Base-by-base conservation (phyloP, 306 rosid genomes). In the Prosopis cineraria region DNA sequence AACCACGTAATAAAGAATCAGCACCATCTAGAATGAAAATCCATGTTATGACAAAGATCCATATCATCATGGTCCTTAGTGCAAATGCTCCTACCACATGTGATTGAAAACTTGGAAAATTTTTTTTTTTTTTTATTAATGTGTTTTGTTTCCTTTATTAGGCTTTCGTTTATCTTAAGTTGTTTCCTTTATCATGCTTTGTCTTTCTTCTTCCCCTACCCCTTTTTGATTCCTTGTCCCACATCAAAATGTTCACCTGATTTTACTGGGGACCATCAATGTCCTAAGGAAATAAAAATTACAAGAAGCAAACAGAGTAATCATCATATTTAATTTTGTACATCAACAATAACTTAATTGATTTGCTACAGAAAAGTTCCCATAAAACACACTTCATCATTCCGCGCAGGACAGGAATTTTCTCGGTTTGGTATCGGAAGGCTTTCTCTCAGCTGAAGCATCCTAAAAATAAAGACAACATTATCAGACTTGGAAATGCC, bases 381-480 rank as follows among this genome's bases (percentile, higher is more conserved):
- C 25, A 31, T 41, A 62, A 75, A 68, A 14, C 50, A 62, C 75
- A 87, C 93, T 85, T 41, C 83, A 20, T 79, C 75, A 72, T 81
- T 84, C 29, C 58, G 83, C 22, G 24, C 78, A 16, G 82, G 76
- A 72, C 70, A 75, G 44, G 68, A 73, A 82, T 79, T 83, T 45
- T 85, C 87, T 52, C n/a, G 85, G 81, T 75, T 84, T 89, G 60
- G 82, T 56, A 40, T 68, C 77, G 59, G 73, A 85, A 87, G 91
- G 88, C 81, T 85, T 89, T 47, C 84, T 48, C 75, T 88, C 91
- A 70, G 84, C 84, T 73, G 87, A 79, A 82, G 87, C 68, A 84
- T 89, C 92, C 93, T 89, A 37, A 29, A 50, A 72, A 72, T 52
- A 79, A 44, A 75, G 44, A 63, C 22, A 81, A 86, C 45, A 79